These are phyloP conservation scores for Solanum piurae DNA, from an alignment of 257 asterid genomes.

Conservation along the genomic window DNA sequence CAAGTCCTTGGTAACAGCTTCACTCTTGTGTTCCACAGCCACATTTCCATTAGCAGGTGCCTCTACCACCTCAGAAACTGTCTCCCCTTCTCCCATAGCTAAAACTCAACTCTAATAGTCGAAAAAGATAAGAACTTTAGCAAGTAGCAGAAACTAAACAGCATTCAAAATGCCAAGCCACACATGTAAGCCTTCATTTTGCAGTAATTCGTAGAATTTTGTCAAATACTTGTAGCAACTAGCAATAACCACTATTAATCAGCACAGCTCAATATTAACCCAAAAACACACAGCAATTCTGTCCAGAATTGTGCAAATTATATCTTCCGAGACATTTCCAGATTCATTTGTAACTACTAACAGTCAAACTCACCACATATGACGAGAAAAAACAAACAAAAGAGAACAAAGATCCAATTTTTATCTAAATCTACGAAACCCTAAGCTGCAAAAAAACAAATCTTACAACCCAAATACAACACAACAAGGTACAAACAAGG, in stretches of 20 bases:
- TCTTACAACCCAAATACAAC: background rate
- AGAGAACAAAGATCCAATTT: constrained; percentile 1
- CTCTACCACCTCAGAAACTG: constrained; percentile 30
- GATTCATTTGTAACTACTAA: background rate
- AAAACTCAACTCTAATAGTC: background rate
- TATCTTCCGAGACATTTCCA: background rate
- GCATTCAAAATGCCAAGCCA: background rate
- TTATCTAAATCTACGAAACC: constrained; percentile 17
- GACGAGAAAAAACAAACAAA: background rate
- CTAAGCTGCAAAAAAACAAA: constrained; percentile 19
- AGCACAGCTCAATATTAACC: background rate
- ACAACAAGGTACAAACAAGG: background rate
- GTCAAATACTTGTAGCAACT: background rate
- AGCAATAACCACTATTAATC: background rate
- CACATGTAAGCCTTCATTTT: background rate
- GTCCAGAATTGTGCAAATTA: background rate
- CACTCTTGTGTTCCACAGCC: background rate
- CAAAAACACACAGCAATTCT: background rate
- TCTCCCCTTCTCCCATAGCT: constrained; percentile 55
- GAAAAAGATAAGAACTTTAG: background rate
- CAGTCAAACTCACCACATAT: background rate
- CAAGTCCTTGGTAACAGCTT: background rate
- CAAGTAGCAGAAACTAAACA: background rate
- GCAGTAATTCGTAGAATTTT: background rate
- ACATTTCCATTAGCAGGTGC: constrained; percentile 31